Conservation (phyloP, 306 rosid species). For the Acacia melanoxylon region DNA sequence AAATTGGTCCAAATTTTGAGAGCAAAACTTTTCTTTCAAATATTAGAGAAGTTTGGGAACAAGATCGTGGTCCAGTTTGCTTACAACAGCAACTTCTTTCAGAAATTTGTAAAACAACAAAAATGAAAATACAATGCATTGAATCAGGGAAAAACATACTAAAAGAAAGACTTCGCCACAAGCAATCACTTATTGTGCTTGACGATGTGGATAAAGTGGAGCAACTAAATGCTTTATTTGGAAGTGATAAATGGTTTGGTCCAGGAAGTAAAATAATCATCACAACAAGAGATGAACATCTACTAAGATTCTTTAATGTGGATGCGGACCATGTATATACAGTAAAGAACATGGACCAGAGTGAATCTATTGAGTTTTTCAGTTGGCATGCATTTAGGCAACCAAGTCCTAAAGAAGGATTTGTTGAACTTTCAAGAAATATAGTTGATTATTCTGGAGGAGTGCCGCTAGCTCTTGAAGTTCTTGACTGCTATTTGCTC, state of each 20-base stretch:
- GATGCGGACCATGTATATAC: not conserved
- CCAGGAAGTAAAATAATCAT: not conserved
- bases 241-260: too few relatives aligned
- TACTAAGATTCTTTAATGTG: not conserved
- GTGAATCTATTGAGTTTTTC: not conserved
- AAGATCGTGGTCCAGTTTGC: too few relatives aligned
- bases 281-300: not conserved
- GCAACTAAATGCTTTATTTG: too few relatives aligned
- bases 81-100: too few relatives aligned
- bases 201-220: too few relatives aligned
- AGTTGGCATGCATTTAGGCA: not conserved
- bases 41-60: too few relatives aligned
- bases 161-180: too few relatives aligned
- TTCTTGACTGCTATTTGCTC: not conserved
- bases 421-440: not conserved
- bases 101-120: too few relatives aligned
- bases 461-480: not conserved
- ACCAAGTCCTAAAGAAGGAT: not conserved
- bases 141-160: too few relatives aligned
- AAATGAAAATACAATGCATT: accelerated
- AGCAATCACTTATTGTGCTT: too few relatives aligned
- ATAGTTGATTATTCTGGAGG: not conserved
- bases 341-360: not conserved
- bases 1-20: not conserved
- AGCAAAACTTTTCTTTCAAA: too few relatives aligned